Evolutionary conservation across 352 stramenopile genomes (phyloP).

Genomic region (Pythium folliculosum): DNA sequence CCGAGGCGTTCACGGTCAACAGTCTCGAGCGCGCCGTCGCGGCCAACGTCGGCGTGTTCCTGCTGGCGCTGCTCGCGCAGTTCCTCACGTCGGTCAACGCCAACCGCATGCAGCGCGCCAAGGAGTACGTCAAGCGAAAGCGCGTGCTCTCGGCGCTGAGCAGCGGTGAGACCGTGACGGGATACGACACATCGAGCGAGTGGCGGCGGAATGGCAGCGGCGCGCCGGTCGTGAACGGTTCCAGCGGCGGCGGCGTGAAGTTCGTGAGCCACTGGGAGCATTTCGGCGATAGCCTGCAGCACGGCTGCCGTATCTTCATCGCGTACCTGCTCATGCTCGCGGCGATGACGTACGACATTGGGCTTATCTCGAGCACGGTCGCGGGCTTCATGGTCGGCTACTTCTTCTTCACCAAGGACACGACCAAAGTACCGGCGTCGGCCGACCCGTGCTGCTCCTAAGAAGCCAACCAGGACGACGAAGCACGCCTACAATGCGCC

Average conservation of each 20-base stretch:
- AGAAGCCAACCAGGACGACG: neutral
- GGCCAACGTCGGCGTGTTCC: conserved; percentile 49
- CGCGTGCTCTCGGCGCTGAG: neutral
- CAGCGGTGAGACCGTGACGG: neutral
- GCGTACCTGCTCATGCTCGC: conserved; percentile 83
- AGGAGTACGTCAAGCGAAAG: conserved; percentile 31
- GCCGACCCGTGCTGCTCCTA: conserved; percentile 69
- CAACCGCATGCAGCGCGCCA: conserved; percentile 49
- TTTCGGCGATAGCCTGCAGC: conserved; percentile 59
- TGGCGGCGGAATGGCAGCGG: conserved; percentile 11
- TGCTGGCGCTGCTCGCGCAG: conserved; percentile 60
- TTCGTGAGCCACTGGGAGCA: conserved; percentile 61
- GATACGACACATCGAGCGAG: conserved; percentile 8
- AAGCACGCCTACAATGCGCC: too few relatives aligned
- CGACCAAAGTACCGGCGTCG: conserved; percentile 63
- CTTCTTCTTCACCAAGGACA: conserved; percentile 71
- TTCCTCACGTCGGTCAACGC: conserved; percentile 49
- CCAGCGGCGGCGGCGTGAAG: neutral
- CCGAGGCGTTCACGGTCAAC: conserved; percentile 54
- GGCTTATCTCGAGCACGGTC: conserved; percentile 63
- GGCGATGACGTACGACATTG: conserved; percentile 79
- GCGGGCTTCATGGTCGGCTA: conserved; percentile 64
- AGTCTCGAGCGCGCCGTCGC: conserved; percentile 40
- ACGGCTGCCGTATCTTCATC: conserved; percentile 64
- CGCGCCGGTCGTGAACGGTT: neutral